Evolutionary conservation across 441 rosid species (phyloP), one percentile per base, ranked within the genome.

Genomic region (Codiaeum variegatum): DNA sequence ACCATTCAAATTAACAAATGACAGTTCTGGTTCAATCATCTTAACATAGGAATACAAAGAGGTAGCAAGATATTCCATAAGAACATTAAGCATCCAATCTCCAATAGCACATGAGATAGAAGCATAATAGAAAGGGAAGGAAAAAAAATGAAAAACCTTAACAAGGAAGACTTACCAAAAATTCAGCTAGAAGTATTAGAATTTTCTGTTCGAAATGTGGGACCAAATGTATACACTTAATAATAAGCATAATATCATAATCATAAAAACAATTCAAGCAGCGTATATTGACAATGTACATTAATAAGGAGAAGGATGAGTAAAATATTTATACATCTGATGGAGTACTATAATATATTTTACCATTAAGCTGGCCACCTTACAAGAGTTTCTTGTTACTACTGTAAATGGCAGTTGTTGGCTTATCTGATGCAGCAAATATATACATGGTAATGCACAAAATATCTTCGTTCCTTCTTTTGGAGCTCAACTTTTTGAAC

Each of bases 1-100:
- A 81, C 90, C 99, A 77, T 88, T 77, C 71, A 94, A 88, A 83
- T 94, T 92, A 63, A 98, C 98, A 85, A 91, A 92, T 78, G 99
- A 98, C 70, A 94, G 93, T 78, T 94, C 99, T 44, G 99, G 99
- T 81, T 94, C 99, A 85, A 94, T 94, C 97, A 94, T 94, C 98
- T 91, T 65, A 74, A 54, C 13, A 67, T 34, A 67, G 64, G 69
- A 78, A 65, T 73, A 66, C 66, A 52, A 16, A 72, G 76, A 4
- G 38, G 24, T 59, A 44, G 44, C 78, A 47, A 76, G 68, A 66
- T 28, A 67, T 40, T 28, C 16, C 13, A 51, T 9, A 26, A 74
- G 62, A 42, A 64, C 58, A 72, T 49, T 8, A n/a, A 26, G n/a
- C 6, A 40, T 47, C n/a, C 52, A 47, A 47, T 47, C 55, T 21